Percentiles rank a stretch among this genome's conserved stretches.
Conservation (phyloP, 1,139 yeast genomes). For the Taphrina communis region DNA sequence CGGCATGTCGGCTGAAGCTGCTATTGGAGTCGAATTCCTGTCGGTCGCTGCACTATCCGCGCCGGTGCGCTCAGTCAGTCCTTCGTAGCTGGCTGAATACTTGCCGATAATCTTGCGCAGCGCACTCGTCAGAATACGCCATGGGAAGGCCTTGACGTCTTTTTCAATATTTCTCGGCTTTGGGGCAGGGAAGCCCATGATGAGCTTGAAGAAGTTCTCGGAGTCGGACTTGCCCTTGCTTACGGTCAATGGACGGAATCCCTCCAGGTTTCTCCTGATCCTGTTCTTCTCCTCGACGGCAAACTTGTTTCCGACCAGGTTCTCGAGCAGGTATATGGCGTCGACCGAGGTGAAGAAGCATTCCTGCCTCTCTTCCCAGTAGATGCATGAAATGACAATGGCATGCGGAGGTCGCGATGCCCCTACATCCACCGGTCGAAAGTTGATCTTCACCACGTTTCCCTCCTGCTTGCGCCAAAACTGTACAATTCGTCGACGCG, state of each 20-base stretch:
- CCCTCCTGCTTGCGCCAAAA: constrained; percentile 53
- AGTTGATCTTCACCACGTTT: constrained; percentile 50
- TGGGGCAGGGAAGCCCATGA: constrained; percentile 71
- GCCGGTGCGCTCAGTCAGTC: constrained; percentile 25
- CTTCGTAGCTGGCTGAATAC: constrained; percentile 51
- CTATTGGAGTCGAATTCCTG: not conserved
- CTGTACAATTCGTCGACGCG: constrained; percentile 51
- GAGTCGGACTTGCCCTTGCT: constrained; percentile 59
- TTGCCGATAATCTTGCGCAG: constrained; percentile 67
- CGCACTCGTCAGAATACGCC: constrained; percentile 64
- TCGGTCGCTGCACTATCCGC: not conserved
- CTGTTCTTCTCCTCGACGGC: constrained; percentile 73
- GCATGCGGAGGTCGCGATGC: constrained; percentile 50
- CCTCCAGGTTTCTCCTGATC: constrained; percentile 70
- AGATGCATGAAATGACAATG: constrained; percentile 63
- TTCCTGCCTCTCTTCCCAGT: constrained; percentile 61
- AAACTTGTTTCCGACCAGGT: constrained; percentile 63
- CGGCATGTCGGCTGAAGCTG: constrained; percentile 10
- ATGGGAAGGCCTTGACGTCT: constrained; percentile 70
- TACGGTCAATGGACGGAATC: constrained; percentile 67
- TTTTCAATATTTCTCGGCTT: constrained; percentile 75
- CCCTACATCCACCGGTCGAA: constrained; percentile 50
- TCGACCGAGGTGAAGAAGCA: constrained; percentile 71
- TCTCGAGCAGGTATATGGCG: constrained; percentile 64
- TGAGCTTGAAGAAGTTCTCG: constrained; percentile 60